Conservation (phyloP, 305 asterid species). For the Solanum hybrid region DNA sequence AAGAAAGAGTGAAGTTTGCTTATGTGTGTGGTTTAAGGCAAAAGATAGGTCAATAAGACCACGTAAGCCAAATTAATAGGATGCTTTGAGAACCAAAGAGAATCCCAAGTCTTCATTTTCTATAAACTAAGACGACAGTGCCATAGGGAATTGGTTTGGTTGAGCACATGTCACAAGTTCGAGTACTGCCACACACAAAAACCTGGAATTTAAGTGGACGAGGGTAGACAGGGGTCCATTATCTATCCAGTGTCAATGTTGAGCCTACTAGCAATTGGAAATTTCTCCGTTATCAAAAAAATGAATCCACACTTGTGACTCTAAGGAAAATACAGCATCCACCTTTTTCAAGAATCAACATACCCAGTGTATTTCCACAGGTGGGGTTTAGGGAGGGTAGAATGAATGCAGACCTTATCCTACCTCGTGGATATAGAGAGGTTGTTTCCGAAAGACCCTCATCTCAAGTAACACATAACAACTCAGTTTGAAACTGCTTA, state of each 20-base stretch:
- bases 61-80: background rate
- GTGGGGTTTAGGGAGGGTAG: background rate
- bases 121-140: background rate
- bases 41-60: background rate
- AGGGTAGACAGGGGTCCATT: background rate
- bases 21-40: background rate
- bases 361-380: background rate
- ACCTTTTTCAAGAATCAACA: background rate
- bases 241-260: background rate
- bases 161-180: background rate
- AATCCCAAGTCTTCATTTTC: background rate
- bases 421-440: background rate
- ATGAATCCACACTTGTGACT: background rate
- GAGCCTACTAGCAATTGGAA: background rate
- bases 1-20: background rate
- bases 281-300: background rate
- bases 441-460: background rate
- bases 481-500: background rate
- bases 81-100: background rate
- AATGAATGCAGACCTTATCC: background rate
- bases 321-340: background rate
- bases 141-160: background rate
- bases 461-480: background rate
- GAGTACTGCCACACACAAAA: background rate
- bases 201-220: background rate